Evolutionary conservation across 2,329 filamentous ascomycete genomes (phyloP), one percentile per base, ranked within the genome.

Genomic region (Hypoxylon sp.): DNA sequence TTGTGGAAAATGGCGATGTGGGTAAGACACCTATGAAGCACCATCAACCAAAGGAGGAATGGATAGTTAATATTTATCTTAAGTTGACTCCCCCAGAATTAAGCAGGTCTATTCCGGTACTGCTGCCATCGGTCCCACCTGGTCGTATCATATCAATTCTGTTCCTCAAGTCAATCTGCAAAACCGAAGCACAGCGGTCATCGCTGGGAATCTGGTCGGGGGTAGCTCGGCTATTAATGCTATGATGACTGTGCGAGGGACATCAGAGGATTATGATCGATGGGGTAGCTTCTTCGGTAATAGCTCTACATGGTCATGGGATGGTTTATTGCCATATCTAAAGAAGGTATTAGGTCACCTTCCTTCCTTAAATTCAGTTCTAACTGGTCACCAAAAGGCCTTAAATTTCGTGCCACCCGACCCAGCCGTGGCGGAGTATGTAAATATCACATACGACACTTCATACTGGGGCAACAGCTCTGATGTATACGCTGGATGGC

Each of bases 391-490:
- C 26, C 6, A 13, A 37, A 37, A 74, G 68, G 72, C 70, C 4
- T 58, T 74, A 4, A 73, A 59, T 22, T 74, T 77, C 50, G 73
- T 71, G 1, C 74, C 73, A 0, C 76, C 76, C 0, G 71, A 73
- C 11, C 50, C 54, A 17, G 59, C 35, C 5, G 71, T 77, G 14
- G 73, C 71, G 1, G 55, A 76, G 37, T 72, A 74, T 1, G 71
- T 77, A 47, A 78, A 77, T 53, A 74, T 81, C 57, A 74, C 68
- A 11, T 80, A 78, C 61, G 76, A 81, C 54, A 62, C 74, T 3
- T 76, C 73, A 0, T 82, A 76, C 68, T 82, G 80, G 81, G 80
- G 80, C 0, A 77, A 78, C 19, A 76, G 73, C 1, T 81, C 79
- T 9, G 75, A 72, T 0, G 78, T 82, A 19, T 78, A 80, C 31